Percentiles rank a stretch among this genome's conserved stretches.
Conservation (phyloP, 2,329 filamentous ascomycete genomes). For the Colletotrichum lupini region DNA sequence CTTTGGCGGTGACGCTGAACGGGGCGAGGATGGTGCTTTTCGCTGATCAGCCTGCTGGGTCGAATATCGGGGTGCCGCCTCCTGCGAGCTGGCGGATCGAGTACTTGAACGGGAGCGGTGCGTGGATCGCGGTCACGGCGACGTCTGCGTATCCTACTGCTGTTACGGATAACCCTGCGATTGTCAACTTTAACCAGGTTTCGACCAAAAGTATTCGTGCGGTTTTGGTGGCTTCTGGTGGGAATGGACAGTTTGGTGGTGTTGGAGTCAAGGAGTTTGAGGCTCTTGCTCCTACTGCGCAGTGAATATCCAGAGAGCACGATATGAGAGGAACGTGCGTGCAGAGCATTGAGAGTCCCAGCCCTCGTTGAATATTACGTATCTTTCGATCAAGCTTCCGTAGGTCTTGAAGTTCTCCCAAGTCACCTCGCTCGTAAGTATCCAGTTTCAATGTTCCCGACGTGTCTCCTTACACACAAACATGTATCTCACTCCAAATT, state of each 20-base stretch:
- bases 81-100: slow-evolving; percentile 43
- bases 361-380: neutral
- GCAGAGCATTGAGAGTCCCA: neutral
- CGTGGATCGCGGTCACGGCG: slow-evolving; percentile 39
- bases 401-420: neutral
- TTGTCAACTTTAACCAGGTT: slow-evolving; percentile 41
- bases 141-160: slow-evolving; percentile 39
- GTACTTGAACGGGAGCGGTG: slow-evolving; percentile 35
- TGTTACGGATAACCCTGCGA: slow-evolving; percentile 41
- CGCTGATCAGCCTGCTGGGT: slow-evolving; percentile 43
- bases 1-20: slow-evolving; percentile 42
- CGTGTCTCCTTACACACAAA: neutral
- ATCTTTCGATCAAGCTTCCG: neutral
- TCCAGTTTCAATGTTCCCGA: neutral
- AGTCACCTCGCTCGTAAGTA: neutral
- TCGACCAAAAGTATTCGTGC: slow-evolving; percentile 40
- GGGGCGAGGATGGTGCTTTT: slow-evolving; percentile 45
- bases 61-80: slow-evolving; percentile 44
- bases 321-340: neutral
- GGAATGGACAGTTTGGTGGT: slow-evolving; percentile 2
- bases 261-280: slow-evolving; percentile 22
- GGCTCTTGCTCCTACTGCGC: neutral
- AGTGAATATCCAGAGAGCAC: neutral
- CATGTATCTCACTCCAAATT: neutral
- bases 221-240: slow-evolving; percentile 39